A percentile compares a stretch with the other conserved stretches of the same genome.
Evolutionary conservation across 495 filamentous ascomycete genomes (phyloP).

Genomic region (Xylaria sp.): DNA sequence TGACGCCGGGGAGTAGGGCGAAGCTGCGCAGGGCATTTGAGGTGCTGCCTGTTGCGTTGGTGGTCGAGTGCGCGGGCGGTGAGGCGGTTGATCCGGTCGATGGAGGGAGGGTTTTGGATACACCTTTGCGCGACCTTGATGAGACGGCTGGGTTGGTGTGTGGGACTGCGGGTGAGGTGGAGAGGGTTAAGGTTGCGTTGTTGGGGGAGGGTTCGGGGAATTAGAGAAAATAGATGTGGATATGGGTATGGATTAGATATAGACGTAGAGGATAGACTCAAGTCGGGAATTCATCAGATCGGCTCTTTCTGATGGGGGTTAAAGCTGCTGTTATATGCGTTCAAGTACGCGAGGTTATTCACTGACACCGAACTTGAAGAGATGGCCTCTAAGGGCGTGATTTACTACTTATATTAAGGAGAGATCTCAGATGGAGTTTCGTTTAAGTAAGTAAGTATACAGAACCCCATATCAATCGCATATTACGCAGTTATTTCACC

Average conservation of each 20-base stretch:
- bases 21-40: conserved; percentile 61
- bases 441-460: neutral
- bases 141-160: conserved; percentile 58
- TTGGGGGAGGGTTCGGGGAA: conserved; percentile 8
- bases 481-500: conserved; percentile 56
- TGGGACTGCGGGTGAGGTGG: conserved; percentile 56
- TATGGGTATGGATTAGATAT: neutral
- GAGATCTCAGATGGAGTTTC: neutral
- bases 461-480: neutral
- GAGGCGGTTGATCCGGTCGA: conserved; percentile 50
- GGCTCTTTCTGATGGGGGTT: neutral
- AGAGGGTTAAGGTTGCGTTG: conserved; percentile 38
- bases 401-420: neutral
- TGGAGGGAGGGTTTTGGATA: conserved; percentile 49
- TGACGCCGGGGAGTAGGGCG: conserved; percentile 50
- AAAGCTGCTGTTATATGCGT: neutral
- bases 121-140: conserved; percentile 44
- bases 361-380: neutral
- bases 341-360: no score
- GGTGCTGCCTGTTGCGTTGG: conserved; percentile 55
- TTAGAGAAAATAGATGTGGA: neutral
- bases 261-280: neutral
- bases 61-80: conserved; percentile 61
- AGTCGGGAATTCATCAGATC: neutral
- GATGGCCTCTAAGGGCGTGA: neutral